These are phyloP conservation scores for Rhododendron vialii DNA, from an alignment of 148 eudicot species.

Conservation along the genomic window DNA sequence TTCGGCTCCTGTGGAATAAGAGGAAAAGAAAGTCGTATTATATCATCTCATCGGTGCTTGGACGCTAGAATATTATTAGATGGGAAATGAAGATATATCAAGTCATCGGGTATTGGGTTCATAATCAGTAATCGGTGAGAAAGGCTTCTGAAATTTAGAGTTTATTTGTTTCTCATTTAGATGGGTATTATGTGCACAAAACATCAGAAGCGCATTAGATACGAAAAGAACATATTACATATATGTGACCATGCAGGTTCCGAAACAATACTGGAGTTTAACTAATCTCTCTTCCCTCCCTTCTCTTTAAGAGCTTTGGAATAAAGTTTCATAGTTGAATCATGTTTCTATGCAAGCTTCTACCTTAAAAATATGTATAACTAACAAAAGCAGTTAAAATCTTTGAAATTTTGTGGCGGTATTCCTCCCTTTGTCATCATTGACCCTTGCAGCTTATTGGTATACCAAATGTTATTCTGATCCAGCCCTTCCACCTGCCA, in stretches of 20 bases:
- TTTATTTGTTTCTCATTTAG: background rate
- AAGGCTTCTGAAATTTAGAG: background rate
- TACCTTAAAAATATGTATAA: background rate
- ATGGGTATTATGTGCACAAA: background rate
- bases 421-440: background rate
- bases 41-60: background rate
- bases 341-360: background rate
- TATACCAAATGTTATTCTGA: background rate
- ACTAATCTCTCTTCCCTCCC: background rate
- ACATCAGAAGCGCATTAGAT: background rate
- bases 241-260: background rate
- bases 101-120: background rate
- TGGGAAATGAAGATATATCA: background rate
- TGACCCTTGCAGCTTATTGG: background rate
- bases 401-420: background rate
- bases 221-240: background rate
- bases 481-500: background rate
- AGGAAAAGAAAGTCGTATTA: background rate
- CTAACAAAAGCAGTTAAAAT: background rate
- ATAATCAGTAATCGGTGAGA: background rate
- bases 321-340: background rate
- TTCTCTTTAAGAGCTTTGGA: background rate
- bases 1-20: background rate
- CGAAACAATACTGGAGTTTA: background rate
- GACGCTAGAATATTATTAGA: background rate